A percentile compares a stretch with the other conserved stretches of the same genome.
phyloP scores from a whole-genome alignment of 2,329 filamentous ascomycete species.

The Diaporthe sp. region DNA sequence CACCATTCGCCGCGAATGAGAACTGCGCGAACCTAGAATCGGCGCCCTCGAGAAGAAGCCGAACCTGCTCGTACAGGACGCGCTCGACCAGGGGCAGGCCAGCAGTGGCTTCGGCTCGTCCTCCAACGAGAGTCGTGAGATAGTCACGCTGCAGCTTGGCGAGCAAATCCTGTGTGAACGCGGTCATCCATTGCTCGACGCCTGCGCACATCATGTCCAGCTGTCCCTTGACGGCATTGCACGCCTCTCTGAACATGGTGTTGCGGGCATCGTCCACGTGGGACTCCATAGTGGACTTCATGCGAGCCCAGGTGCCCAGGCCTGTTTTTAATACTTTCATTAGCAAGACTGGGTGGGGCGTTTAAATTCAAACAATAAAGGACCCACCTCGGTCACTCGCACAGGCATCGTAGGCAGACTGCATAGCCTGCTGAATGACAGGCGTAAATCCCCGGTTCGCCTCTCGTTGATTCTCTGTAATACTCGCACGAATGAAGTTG shows the following conservation, averaged over 20 bases:
- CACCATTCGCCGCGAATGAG: background rate
- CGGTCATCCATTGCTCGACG: background rate
- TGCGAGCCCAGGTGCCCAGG: slow-evolving; percentile 60
- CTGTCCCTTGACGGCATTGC: slow-evolving; percentile 53
- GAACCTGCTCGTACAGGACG: background rate
- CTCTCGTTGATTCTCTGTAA: slow-evolving; percentile 62
- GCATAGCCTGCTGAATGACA: slow-evolving; percentile 59
- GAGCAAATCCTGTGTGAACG: background rate
- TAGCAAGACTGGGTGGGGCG: no score
- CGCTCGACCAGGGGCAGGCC: background rate
- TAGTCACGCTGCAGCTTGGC: slow-evolving; percentile 19
- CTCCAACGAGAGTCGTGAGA: background rate
- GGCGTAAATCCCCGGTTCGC: slow-evolving; percentile 67
- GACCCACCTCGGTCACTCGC: slow-evolving; percentile 54
- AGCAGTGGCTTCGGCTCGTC: background rate
- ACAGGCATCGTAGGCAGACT: slow-evolving; percentile 59
- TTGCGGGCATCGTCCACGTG: slow-evolving; percentile 56
- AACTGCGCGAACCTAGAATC: background rate
- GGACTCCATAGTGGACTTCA: slow-evolving; percentile 62
- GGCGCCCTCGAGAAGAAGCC: background rate
- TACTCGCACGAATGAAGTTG: slow-evolving; percentile 46
- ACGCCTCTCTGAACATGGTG: slow-evolving; percentile 64
- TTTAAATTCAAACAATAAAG: no score
- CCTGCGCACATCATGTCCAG: slow-evolving; percentile 52
- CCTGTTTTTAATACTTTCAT: slow-evolving; percentile 44